Evolutionary conservation across 129 eudicot species (phyloP), one percentile per base, ranked within the genome.

Genomic region (Lonicera japonica): DNA sequence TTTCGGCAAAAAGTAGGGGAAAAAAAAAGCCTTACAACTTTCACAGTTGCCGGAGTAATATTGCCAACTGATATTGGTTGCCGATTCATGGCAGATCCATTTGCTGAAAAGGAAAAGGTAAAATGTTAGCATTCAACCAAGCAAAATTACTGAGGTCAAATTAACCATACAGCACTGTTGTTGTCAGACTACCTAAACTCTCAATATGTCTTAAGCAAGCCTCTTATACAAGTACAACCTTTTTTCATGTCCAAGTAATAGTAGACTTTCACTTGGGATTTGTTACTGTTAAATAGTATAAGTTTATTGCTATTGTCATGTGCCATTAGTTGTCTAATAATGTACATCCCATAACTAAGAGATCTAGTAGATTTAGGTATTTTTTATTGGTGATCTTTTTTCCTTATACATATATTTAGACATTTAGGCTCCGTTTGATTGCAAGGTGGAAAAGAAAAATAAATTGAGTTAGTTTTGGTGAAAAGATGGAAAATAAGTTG

Each of bases 21-120:
- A 14, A 17, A 3, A 14, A 14, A 50, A 50, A 62, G 59, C 40
- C 95, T 90, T 81, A 90, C 97, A 54, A 81, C 66, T 84, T 90
- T 90, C 14, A 90, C 92, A 70, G 85, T 81, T 59, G 97, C 87
- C 8, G 87, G 84, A 22, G 89, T 81, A 16, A 83, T 75, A 46
- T 65, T 81, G 38, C 92, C 85, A 47, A 73, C 73, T 54, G 85
- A 23, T 62, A 76, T 62, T 29, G 94, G 83, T 69, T 79, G 97
- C 47, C 95, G 85, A 60, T 75, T 84, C 74, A 71, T 61, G 25
- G 68, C 45, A 70, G 94, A 56, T 60, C 70, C 94, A 53, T 76
- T 88, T 19, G 66, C 95, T 86, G 86, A 50, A 67, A 58, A 29
- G 57, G 15, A 38, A 65, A 81, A 57, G 21, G 8, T 7, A 60